phyloP scores from a whole-genome alignment of 305 asterid genomes.

The Striga hermonthica region DNA sequence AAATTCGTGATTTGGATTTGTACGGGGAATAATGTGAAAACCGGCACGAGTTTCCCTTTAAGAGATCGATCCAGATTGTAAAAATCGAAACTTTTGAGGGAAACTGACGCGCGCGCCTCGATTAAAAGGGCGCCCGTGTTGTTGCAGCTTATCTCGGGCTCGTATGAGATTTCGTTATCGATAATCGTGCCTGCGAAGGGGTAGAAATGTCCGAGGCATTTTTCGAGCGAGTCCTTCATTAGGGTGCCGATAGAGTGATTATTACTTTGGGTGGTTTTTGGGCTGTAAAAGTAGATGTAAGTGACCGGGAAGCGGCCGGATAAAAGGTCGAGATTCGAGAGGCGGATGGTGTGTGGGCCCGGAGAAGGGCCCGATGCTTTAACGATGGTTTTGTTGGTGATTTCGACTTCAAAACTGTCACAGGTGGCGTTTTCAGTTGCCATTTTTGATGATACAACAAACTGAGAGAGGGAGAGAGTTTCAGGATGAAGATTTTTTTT shows the following conservation, averaged over 20 bases:
- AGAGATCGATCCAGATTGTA: constrained; percentile 43
- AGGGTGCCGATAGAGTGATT: no score
- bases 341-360: background rate
- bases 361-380: background rate
- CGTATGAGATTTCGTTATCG: constrained; percentile 37
- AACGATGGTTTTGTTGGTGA: background rate
- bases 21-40: constrained; percentile 32
- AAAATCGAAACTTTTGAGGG: constrained; percentile 38
- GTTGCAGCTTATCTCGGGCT: constrained; percentile 54
- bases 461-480: background rate
- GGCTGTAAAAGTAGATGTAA: constrained; percentile 50
- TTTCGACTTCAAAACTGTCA: background rate
- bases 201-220: constrained; percentile 46
- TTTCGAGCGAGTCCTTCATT: constrained; percentile 42
- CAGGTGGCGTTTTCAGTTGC: background rate
- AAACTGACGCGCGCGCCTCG: constrained; percentile 42
- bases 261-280: constrained; percentile 5
- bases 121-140: constrained; percentile 46
- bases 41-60: constrained; percentile 34
- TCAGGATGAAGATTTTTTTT: no score
- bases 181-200: constrained; percentile 51
- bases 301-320: constrained; percentile 62
- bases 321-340: background rate
- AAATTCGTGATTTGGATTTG: constrained; percentile 49
- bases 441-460: background rate